Evolutionary conservation across 2,329 filamentous ascomycete species (phyloP).

Genomic region (Diplocarpon rosae): DNA sequence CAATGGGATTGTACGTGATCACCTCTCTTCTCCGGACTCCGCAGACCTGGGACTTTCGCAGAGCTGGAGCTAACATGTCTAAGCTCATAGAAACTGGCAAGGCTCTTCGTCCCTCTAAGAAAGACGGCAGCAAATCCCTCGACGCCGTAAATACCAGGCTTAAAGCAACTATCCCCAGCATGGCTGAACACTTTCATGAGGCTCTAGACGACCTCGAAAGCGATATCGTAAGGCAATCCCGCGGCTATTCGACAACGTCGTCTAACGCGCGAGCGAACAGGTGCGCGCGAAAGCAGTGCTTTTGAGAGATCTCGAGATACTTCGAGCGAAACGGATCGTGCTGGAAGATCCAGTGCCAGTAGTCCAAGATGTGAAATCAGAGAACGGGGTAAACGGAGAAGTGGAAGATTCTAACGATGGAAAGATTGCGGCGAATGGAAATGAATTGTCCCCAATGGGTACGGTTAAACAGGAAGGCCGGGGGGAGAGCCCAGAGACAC

Average conservation of each 20-base stretch:
- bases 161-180: conserved; percentile 19
- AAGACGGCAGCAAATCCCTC: conserved; percentile 34
- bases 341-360: conserved; percentile 20
- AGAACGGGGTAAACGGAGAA: conserved; percentile 19
- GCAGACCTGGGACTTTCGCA: background rate
- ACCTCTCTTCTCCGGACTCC: background rate
- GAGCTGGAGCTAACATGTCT: background rate
- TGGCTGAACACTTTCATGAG: conserved; percentile 32
- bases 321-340: conserved; percentile 22
- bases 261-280: conserved; percentile 26
- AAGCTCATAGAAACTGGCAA: conserved; percentile 51
- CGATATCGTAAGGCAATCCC: conserved; percentile 39
- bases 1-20: conserved; percentile 41
- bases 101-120: conserved; percentile 38
- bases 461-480: conserved; percentile 13
- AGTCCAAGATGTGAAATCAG: conserved; percentile 6
- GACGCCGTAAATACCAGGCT: conserved; percentile 20
- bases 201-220: conserved; percentile 45
- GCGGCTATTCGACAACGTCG: background rate
- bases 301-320: conserved; percentile 39
- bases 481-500: conserved; percentile 10
- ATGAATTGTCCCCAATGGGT: conserved; percentile 4
- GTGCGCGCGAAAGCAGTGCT: conserved; percentile 43
- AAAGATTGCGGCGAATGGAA: background rate
- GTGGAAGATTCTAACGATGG: background rate